A percentile compares a stretch with the other conserved stretches of the same genome.
phyloP scores from a whole-genome alignment of 2,329 filamentous ascomycete genomes.

The Stagonosporopsis chrysanthemi region DNA sequence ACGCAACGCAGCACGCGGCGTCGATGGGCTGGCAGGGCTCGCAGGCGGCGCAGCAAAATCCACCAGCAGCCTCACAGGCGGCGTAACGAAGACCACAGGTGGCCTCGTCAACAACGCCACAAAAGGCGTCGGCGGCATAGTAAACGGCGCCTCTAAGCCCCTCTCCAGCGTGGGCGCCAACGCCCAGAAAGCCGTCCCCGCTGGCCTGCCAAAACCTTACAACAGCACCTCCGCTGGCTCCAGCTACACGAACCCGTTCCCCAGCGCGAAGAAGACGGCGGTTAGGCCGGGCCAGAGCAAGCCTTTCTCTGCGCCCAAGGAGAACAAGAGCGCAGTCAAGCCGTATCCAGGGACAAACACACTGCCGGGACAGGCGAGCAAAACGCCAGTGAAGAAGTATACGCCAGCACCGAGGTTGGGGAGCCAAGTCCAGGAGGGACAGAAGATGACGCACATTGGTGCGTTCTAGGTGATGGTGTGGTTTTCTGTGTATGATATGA shows the following conservation, averaged over 20 bases:
- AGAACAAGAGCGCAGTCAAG: slow-evolving; percentile 19
- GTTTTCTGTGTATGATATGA: slow-evolving; percentile 1
- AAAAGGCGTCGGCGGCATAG: slow-evolving; percentile 16
- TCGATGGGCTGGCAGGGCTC: slow-evolving; percentile 10
- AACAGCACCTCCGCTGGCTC: slow-evolving; percentile 12
- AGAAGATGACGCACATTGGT: slow-evolving; percentile 41
- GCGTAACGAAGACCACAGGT: neutral
- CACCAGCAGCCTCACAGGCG: neutral
- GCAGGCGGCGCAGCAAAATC: slow-evolving; percentile 14
- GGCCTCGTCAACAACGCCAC: slow-evolving; percentile 16
- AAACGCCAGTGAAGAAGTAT: slow-evolving; percentile 37
- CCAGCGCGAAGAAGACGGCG: slow-evolving; percentile 35
- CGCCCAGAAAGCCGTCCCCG: slow-evolving; percentile 4
- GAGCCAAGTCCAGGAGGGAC: slow-evolving; percentile 35
- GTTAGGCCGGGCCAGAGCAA: slow-evolving; percentile 40
- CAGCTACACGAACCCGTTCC: slow-evolving; percentile 15
- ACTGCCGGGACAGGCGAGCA: slow-evolving; percentile 35
- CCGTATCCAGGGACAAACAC: slow-evolving; percentile 45
- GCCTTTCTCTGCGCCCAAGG: slow-evolving; percentile 33
- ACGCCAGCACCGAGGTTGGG: slow-evolving; percentile 37
- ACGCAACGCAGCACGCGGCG: slow-evolving; percentile 21
- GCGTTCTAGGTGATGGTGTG: slow-evolving; percentile 17
- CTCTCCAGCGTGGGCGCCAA: slow-evolving; percentile 10
- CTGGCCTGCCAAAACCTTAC: slow-evolving; percentile 28
- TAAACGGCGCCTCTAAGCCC: slow-evolving; percentile 15